Evolutionary conservation across 768 basidiomycete species (phyloP).

Genomic region (Suillus fuscotomentosus): DNA sequence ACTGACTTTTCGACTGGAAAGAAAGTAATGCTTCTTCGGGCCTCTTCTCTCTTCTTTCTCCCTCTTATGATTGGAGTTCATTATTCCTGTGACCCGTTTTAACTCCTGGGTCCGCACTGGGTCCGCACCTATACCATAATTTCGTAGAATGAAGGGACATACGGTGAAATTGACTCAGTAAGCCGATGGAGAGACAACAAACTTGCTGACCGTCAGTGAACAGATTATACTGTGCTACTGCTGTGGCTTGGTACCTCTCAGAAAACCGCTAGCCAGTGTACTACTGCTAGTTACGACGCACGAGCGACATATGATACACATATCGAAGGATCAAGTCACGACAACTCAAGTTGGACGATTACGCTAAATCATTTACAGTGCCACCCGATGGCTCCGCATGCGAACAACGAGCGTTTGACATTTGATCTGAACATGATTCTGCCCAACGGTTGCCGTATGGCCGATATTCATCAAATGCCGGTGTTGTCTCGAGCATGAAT

Average conservation of each 20-base stretch:
- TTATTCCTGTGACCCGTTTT: not conserved
- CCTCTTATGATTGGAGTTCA: not conserved
- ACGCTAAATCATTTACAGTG: too few species aligned
- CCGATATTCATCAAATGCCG: not conserved
- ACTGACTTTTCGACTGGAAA: not conserved
- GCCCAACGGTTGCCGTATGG: not conserved
- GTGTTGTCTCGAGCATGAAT: not conserved
- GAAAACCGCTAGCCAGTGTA: not conserved
- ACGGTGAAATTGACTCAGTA: not conserved
- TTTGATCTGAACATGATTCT: not conserved
- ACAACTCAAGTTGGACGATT: not conserved
- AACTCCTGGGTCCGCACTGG: not conserved
- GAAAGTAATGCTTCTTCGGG: not conserved
- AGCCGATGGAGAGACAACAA: not conserved
- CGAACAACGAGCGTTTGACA: not conserved
- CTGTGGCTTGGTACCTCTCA: not conserved
- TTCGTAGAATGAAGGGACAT: too few species aligned
- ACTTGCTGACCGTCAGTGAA: not conserved
- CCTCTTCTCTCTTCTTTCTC: not conserved
- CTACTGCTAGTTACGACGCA: not conserved
- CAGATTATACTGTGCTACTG: not conserved
- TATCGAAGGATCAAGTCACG: not conserved
- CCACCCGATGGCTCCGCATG: not conserved
- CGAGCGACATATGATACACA: too few species aligned
- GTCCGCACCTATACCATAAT: not conserved